Conservation (phyloP, 257 asterid genomes). For the Lavandula angustifolia region DNA sequence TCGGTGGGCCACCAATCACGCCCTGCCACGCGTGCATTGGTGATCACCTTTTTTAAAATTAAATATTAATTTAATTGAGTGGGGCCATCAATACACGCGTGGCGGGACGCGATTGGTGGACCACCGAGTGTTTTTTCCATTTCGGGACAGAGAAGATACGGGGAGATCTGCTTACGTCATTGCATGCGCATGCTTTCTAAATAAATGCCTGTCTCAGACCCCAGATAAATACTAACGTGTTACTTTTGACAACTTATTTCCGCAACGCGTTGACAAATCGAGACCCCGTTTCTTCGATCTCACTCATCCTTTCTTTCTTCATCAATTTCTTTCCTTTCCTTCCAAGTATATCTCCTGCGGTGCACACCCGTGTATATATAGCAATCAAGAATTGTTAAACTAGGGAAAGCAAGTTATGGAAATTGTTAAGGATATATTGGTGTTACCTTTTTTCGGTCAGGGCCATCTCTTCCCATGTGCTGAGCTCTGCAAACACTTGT, state of each 20-base stretch:
- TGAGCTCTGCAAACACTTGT: conserved; percentile 62
- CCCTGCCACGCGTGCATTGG: too few species aligned
- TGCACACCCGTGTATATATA: background rate
- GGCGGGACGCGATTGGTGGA: too few species aligned
- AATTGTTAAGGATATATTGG: conserved; percentile 48
- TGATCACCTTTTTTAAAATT: too few species aligned
- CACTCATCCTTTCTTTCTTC: background rate
- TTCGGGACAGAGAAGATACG: too few species aligned
- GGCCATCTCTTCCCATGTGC: conserved; percentile 71
- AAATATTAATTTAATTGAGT: too few species aligned
- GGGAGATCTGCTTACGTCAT: too few species aligned
- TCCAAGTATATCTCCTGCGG: background rate
- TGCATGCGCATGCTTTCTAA: too few species aligned
- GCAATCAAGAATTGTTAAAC: background rate
- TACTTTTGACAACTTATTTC: background rate
- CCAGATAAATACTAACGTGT: too few species aligned
- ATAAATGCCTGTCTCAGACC: background rate
- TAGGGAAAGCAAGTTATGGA: conserved; percentile 36
- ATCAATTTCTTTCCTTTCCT: background rate
- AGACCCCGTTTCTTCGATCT: background rate
- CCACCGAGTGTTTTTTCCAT: too few species aligned
- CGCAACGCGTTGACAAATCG: background rate
- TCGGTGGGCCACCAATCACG: too few species aligned
- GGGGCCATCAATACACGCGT: too few species aligned
- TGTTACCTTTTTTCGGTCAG: conserved; percentile 78